These are phyloP conservation scores for Mycena leptocephala DNA, from an alignment of 768 basidiomycete species.

Conservation along the genomic window DNA sequence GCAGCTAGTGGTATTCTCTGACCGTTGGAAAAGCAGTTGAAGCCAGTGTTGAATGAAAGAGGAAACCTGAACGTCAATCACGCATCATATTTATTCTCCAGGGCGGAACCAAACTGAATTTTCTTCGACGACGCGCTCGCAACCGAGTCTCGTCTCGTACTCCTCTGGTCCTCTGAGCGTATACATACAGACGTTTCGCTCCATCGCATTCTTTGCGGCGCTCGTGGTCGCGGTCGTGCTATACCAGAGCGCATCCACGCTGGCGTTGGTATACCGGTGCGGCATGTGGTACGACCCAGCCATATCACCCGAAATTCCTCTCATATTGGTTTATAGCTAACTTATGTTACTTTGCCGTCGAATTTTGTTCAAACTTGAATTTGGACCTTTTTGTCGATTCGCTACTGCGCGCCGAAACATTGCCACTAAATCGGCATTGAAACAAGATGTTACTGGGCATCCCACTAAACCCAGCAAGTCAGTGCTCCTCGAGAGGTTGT, in stretches of 20 bases:
- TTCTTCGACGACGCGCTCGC: not conserved
- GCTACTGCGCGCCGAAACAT: conserved; percentile 21
- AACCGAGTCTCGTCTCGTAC: no score
- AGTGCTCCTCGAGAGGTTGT: not conserved
- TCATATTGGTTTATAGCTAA: conserved; percentile 58
- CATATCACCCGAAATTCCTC: not conserved
- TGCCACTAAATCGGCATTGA: conserved; percentile 32
- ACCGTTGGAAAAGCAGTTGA: no score
- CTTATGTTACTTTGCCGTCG: conserved; percentile 86
- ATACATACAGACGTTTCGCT: not conserved
- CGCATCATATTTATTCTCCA: not conserved
- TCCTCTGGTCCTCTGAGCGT: no score
- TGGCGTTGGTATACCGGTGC: conserved; percentile 44
- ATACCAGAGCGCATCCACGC: conserved; percentile 11
- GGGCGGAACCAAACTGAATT: not conserved
- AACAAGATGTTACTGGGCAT: conserved; percentile 2
- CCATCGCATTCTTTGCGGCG: not conserved
- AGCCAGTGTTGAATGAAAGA: no score
- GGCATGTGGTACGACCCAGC: conserved; percentile 70
- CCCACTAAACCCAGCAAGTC: not conserved
- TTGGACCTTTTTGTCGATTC: conserved; percentile 40
- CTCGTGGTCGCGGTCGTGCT: not conserved
- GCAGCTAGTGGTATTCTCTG: no score
- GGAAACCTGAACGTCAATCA: no score
- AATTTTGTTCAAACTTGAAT: conserved; percentile 66